phyloP scores from a whole-genome alignment of 345 rosid genomes.

The Pelargonium nanum region DNA sequence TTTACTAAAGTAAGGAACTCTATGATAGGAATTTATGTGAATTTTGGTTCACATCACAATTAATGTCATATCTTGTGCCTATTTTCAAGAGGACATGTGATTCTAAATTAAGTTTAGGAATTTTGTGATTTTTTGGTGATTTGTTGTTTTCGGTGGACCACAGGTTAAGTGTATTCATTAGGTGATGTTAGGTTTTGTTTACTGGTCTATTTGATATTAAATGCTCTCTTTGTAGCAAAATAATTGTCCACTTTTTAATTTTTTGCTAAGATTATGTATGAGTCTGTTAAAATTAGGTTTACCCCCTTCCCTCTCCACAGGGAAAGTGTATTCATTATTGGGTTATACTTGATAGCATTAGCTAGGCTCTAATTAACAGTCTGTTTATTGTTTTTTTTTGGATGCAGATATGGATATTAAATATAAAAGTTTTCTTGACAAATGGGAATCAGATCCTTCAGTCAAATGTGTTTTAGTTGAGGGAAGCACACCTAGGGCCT shows the following conservation, averaged over 20 bases:
- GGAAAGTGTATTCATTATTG: neutral
- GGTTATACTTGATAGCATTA: neutral
- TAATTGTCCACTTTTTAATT: neutral
- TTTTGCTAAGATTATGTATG: neutral
- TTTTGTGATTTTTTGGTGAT: neutral
- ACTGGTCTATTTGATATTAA: neutral
- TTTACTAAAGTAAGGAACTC: too few relatives aligned
- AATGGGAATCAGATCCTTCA: slow-evolving; percentile 72
- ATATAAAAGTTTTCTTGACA: slow-evolving; percentile 63
- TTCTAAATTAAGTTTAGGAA: neutral
- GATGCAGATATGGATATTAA: slow-evolving; percentile 67
- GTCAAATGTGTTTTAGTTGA: slow-evolving; percentile 75
- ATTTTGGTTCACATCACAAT: too few relatives aligned
- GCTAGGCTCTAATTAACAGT: neutral
- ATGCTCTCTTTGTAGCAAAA: neutral
- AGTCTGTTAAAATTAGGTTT: neutral
- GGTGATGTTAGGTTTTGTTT: neutral
- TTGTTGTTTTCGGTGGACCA: neutral
- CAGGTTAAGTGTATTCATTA: neutral
- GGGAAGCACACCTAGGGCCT: slow-evolving; percentile 71
- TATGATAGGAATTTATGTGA: too few relatives aligned
- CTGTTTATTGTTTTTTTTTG: neutral
- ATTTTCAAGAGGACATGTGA: too few relatives aligned
- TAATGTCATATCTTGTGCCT: too few relatives aligned
- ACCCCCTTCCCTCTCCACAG: too few relatives aligned